Evolutionary conservation across 1,284 basidiomycete species (phyloP).

Genomic region (Puccinia triticina): DNA sequence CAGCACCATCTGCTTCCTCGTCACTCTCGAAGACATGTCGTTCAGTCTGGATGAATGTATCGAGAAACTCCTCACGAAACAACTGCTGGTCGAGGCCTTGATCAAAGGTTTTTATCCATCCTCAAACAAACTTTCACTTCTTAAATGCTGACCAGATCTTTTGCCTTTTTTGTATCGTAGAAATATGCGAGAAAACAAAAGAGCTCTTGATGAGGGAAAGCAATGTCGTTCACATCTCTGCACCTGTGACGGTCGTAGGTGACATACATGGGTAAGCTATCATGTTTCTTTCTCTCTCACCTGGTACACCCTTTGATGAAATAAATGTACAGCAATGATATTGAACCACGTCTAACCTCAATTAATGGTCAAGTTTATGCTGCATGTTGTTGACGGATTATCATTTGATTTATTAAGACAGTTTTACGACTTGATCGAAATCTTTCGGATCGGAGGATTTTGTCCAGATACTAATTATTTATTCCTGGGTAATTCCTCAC

Average conservation of each 20-base stretch:
- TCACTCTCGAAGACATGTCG: slow-evolving; percentile 29
- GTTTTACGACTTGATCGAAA: slow-evolving; percentile 99
- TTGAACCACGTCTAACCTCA: neutral
- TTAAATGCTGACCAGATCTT: neutral
- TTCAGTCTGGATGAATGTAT: slow-evolving; percentile 60
- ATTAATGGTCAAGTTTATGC: neutral
- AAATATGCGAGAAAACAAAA: slow-evolving; percentile 98
- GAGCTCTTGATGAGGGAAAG: slow-evolving; percentile 98
- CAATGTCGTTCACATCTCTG: slow-evolving; percentile 95
- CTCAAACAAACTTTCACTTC: neutral
- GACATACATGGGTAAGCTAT: slow-evolving; percentile 91
- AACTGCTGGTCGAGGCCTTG: slow-evolving; percentile 86
- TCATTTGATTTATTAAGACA: slow-evolving; percentile 66
- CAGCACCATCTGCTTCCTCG: too few relatives aligned
- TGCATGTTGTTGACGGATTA: slow-evolving; percentile 5
- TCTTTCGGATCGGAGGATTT: slow-evolving; percentile 96
- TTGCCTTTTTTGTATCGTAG: slow-evolving; percentile 58
- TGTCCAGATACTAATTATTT: slow-evolving; percentile 97
- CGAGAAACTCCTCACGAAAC: slow-evolving; percentile 82
- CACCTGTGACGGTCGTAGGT: slow-evolving; percentile 98
- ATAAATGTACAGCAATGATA: neutral
- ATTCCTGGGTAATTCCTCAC: slow-evolving; percentile 76
- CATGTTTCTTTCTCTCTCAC: slow-evolving; percentile 23
- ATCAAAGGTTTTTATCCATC: slow-evolving; percentile 64
- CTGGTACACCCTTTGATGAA: neutral